Percentiles rank a stretch among this genome's conserved stretches.
phyloP scores from a whole-genome alignment of 768 basidiomycete genomes.

The Suillus hirtellus region DNA sequence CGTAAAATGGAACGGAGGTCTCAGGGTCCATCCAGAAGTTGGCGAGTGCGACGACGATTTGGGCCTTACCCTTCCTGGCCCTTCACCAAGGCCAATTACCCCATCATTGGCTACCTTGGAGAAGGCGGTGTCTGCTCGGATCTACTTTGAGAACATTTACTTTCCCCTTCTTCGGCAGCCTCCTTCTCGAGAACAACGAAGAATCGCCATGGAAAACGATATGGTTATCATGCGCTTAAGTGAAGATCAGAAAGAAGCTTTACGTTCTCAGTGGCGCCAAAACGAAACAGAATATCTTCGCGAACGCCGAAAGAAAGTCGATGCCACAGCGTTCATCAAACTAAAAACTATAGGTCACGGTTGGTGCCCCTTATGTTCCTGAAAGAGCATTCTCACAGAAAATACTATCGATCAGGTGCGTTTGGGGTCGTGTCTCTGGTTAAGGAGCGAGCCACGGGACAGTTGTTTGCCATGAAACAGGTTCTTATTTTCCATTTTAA shows the following conservation, averaged over 20 bases:
- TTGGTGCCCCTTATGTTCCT: conserved; percentile 37
- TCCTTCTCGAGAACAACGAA: conserved; percentile 82
- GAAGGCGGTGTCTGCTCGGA: conserved; percentile 87
- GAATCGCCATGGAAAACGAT: conserved; percentile 85
- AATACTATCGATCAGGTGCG: conserved; percentile 60
- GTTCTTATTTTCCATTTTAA: conserved; percentile 41
- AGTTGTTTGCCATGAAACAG: conserved; percentile 97
- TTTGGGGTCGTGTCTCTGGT: conserved; percentile 97
- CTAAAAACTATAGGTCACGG: conserved; percentile 96
- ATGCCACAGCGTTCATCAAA: conserved; percentile 81
- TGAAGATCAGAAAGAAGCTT: conserved; percentile 66
- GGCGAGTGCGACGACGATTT: conserved; percentile 53
- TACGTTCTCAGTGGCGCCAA: conserved; percentile 76
- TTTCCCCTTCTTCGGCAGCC: conserved; percentile 84
- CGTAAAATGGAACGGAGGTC: conserved; percentile 58
- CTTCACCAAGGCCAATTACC: conserved; percentile 52
- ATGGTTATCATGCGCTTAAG: conserved; percentile 73
- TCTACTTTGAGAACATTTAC: conserved; percentile 92
- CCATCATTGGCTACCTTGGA: conserved; percentile 92
- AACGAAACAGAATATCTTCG: conserved; percentile 92
- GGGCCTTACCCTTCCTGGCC: conserved; percentile 21
- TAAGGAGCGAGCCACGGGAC: conserved; percentile 73
- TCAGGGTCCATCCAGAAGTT: conserved; percentile 66
- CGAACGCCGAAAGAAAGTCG: conserved; percentile 79
- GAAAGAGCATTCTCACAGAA: conserved; percentile 23